phyloP scores from a whole-genome alignment of 1,284 basidiomycete genomes.

The Marasmius oreades region DNA sequence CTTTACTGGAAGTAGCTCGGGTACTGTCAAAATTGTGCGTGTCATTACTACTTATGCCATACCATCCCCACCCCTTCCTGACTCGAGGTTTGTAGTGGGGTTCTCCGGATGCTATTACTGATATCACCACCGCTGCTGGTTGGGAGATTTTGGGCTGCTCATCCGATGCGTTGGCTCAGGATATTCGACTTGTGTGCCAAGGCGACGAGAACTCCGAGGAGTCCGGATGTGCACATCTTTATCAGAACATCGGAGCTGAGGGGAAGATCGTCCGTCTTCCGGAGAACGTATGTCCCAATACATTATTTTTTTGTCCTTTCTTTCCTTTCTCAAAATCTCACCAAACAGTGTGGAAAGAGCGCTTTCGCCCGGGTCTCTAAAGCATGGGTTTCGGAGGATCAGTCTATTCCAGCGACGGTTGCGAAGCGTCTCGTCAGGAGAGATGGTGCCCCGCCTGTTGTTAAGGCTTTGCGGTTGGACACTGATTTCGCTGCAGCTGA shows the following conservation, averaged over 20 bases:
- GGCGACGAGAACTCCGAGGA: not conserved
- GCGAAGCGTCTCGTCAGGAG: constrained; percentile 22
- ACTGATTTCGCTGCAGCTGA: constrained; percentile 37
- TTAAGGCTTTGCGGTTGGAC: constrained; percentile 40
- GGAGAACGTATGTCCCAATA: constrained; percentile 18
- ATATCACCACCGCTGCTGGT: constrained; percentile 20
- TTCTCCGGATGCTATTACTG: constrained; percentile 17
- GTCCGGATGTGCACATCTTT: constrained; percentile 16
- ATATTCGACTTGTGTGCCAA: constrained; percentile 20
- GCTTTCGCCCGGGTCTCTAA: constrained; percentile 38
- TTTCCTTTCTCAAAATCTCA: too few species aligned
- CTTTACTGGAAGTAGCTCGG: constrained; percentile 12
- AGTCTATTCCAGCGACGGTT: constrained; percentile 27
- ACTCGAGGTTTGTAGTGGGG: constrained; percentile 15
- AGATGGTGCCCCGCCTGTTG: constrained; percentile 27
- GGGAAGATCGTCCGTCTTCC: constrained; percentile 21
- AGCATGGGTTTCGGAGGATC: constrained; percentile 29
- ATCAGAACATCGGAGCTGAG: constrained; percentile 13
- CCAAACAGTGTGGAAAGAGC: constrained; percentile 31
- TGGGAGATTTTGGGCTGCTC: constrained; percentile 21
- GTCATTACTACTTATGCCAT: not conserved
- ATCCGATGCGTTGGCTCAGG: constrained; percentile 14
- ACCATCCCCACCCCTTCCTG: not conserved
- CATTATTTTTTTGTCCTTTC: too few species aligned
- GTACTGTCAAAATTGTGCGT: constrained; percentile 19